Percentiles rank a stretch among this genome's conserved stretches.
phyloP scores from a whole-genome alignment of 1,284 basidiomycete species.

The Sanghuangporus sanghuang region DNA sequence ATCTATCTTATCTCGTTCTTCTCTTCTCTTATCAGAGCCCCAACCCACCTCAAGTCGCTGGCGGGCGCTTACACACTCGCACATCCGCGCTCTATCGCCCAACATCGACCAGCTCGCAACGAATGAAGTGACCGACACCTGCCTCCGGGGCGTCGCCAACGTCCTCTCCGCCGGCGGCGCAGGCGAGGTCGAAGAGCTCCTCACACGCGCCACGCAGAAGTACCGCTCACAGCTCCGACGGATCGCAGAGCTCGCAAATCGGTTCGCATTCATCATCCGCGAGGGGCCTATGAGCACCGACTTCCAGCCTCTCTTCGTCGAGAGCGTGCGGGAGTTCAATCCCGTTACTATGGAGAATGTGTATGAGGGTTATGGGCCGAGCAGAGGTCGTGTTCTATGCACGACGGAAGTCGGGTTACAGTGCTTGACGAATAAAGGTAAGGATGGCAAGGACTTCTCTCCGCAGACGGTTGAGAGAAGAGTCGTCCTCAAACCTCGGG shows the following conservation, averaged over 20 bases:
- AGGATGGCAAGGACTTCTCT: conserved; percentile 23
- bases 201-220: conserved; percentile 40
- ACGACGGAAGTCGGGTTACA: conserved; percentile 67
- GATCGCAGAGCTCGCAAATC: conserved; percentile 55
- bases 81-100: conserved; percentile 63
- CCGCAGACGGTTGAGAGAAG: conserved; percentile 50
- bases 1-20: neutral
- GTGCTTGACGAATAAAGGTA: conserved; percentile 49
- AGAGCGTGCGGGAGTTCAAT: conserved; percentile 47
- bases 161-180: conserved; percentile 42
- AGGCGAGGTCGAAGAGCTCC: conserved; percentile 39
- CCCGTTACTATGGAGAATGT: conserved; percentile 55
- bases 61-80: conserved; percentile 62
- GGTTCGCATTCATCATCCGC: conserved; percentile 52
- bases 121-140: conserved; percentile 63
- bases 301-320: conserved; percentile 60
- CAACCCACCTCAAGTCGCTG: conserved; percentile 72
- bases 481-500: conserved; percentile 60
- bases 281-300: conserved; percentile 70
- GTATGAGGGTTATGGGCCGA: conserved; percentile 53
- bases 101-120: conserved; percentile 57
- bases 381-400: conserved; percentile 48
- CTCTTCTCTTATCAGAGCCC: conserved; percentile 41
- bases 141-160: conserved; percentile 63
- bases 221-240: conserved; percentile 57